Evolutionary conservation across 23 red algal genomes (phyloP).

Genomic region (Pyropia yezoensis): DNA sequence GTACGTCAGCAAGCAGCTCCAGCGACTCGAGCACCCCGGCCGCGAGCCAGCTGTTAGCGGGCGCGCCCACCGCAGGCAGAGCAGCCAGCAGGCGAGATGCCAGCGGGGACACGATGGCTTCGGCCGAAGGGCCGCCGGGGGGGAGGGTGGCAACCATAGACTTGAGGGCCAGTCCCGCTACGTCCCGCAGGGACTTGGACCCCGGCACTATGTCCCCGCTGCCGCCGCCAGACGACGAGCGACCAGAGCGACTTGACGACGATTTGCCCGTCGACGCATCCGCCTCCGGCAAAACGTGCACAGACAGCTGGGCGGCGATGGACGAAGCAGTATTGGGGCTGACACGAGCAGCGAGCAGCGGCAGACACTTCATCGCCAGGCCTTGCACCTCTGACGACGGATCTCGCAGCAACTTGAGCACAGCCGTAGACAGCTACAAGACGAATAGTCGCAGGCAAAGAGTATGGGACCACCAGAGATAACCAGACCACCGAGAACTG

Average conservation of each 20-base stretch:
- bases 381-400: slow-evolving; percentile 76
- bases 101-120: slow-evolving; percentile 1
- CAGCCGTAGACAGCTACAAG: slow-evolving; percentile 25
- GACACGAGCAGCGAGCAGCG: slow-evolving; percentile 36
- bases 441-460: not conserved
- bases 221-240: not conserved
- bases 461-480: not conserved
- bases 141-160: slow-evolving; percentile 36
- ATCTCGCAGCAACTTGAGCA: slow-evolving; percentile 66
- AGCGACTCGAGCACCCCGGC: slow-evolving; percentile 42
- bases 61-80: slow-evolving; percentile 3
- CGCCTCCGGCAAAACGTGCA: slow-evolving; percentile 5
- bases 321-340: slow-evolving; percentile 16
- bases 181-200: slow-evolving; percentile 51
- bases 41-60: slow-evolving; percentile 7
- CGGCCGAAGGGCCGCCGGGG: slow-evolving; percentile 6
- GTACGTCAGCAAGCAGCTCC: slow-evolving; percentile 54
- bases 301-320: slow-evolving; percentile 45
- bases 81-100: slow-evolving; percentile 15
- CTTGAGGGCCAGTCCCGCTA: slow-evolving; percentile 42
- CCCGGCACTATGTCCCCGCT: slow-evolving; percentile 5
- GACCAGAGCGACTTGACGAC: too few species aligned
- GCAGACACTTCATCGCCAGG: slow-evolving; percentile 66
- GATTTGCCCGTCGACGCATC: not conserved
- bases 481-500: not conserved